A percentile compares a stretch with the other conserved stretches of the same genome.
These are phyloP conservation scores for Canavalia gladiata DNA, from an alignment of 306 rosid genomes.

Conservation along the genomic window DNA sequence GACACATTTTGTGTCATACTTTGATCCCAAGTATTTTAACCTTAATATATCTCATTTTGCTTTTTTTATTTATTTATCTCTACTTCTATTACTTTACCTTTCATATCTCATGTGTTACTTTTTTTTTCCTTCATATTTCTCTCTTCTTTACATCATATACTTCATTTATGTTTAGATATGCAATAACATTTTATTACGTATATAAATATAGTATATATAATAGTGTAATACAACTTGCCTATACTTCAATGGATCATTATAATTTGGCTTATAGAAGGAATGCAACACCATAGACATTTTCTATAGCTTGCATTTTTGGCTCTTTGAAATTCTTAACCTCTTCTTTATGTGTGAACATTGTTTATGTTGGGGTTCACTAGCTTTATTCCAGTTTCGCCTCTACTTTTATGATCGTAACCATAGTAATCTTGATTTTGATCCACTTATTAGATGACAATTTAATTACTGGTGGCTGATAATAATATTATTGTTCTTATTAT, in stretches of 20 bases:
- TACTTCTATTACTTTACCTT: no score
- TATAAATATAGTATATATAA: slow-evolving; percentile 6
- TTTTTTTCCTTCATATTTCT: no score
- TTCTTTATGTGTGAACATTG: not conserved
- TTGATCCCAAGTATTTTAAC: no score
- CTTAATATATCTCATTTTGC: no score
- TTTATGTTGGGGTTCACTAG: slow-evolving; percentile 49
- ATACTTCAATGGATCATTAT: slow-evolving; percentile 24
- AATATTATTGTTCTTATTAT: slow-evolving; percentile 47
- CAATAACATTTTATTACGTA: not conserved
- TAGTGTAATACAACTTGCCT: slow-evolving; percentile 9
- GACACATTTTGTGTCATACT: not conserved
- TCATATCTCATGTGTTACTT: no score
- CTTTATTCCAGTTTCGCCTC: slow-evolving; percentile 1
- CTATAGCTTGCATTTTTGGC: slow-evolving; percentile 49
- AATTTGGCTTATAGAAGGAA: slow-evolving; percentile 37
- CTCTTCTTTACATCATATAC: no score
- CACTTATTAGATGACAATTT: slow-evolving; percentile 37
- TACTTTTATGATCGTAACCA: slow-evolving; percentile 27
- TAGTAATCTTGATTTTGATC: slow-evolving; percentile 35
- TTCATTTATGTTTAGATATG: no score
- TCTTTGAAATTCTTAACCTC: slow-evolving; percentile 11
- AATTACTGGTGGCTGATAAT: slow-evolving; percentile 16
- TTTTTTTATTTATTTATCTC: no score
- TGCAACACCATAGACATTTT: slow-evolving; percentile 28